These are phyloP conservation scores for Fusarium sp. DNA, from an alignment of 2,329 filamentous ascomycete species.

Conservation along the genomic window DNA sequence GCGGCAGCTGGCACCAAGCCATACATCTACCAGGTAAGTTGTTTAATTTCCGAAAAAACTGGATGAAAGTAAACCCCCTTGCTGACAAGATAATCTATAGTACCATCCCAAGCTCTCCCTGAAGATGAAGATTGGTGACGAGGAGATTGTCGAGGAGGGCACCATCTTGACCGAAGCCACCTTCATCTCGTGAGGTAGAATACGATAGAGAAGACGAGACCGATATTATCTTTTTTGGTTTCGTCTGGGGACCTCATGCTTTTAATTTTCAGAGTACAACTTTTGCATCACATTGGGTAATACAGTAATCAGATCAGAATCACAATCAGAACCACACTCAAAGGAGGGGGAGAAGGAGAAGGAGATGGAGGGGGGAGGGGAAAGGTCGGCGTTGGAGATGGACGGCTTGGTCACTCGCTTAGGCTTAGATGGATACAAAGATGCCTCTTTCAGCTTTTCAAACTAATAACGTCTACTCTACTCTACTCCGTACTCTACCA, in stretches of 20 bases:
- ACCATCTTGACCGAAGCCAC: constrained; percentile 88
- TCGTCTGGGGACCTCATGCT: neutral
- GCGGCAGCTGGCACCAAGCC: constrained; percentile 91
- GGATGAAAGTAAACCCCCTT: constrained; percentile 18
- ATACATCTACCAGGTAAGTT: constrained; percentile 91
- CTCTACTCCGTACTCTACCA: no score
- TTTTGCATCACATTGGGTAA: constrained; percentile 45
- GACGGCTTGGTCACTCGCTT: constrained; percentile 46
- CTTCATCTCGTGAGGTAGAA: constrained; percentile 79
- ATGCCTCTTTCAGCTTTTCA: no score
- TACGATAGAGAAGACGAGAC: neutral
- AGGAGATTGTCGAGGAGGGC: constrained; percentile 82
- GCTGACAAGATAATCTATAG: constrained; percentile 56
- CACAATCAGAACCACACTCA: constrained; percentile 3
- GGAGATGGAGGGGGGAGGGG: no score
- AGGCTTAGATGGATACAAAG: constrained; percentile 36
- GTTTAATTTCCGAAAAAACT: constrained; percentile 14
- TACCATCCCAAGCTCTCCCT: constrained; percentile 78
- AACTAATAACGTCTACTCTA: no score
- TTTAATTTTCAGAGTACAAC: constrained; percentile 30
- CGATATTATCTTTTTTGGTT: neutral
- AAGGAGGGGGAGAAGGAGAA: constrained; percentile 25
- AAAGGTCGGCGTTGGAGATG: constrained; percentile 46
- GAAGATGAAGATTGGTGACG: constrained; percentile 86
- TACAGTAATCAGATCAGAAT: constrained; percentile 38